These are phyloP conservation scores for Curvularia eragrostidis DNA, from an alignment of 2,329 filamentous ascomycete genomes.

Conservation along the genomic window DNA sequence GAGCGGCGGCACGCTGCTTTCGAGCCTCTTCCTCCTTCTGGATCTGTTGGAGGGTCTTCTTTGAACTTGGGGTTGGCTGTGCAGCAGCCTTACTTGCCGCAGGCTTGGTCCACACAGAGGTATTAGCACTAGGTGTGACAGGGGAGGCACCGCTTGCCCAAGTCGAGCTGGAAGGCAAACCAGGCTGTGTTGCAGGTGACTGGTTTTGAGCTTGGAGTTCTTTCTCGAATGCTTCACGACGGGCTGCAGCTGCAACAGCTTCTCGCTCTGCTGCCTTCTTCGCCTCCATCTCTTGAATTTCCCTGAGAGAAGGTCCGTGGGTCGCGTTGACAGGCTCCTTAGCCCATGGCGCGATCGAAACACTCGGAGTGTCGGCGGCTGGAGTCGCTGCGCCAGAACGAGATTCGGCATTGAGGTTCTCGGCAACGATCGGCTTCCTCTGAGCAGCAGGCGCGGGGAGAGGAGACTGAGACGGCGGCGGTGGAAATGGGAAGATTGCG, in stretches of 20 bases:
- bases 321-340: conserved; percentile 76
- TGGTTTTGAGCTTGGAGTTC: conserved; percentile 72
- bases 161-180: conserved; percentile 84
- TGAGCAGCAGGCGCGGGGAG: conserved; percentile 89
- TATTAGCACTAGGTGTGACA: conserved; percentile 60
- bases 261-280: conserved; percentile 90
- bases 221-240: conserved; percentile 79
- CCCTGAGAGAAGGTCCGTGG: conserved; percentile 89
- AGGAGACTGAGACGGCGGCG: conserved; percentile 77
- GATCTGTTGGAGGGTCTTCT: conserved; percentile 95
- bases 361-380: conserved; percentile 65
- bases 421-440: conserved; percentile 83
- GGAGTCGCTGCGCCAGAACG: conserved; percentile 82
- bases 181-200: conserved; percentile 68
- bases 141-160: conserved; percentile 81
- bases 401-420: conserved; percentile 68
- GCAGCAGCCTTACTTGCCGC: conserved; percentile 57
- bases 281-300: conserved; percentile 95
- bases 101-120: conserved; percentile 69
- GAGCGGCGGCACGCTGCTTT: conserved; percentile 74
- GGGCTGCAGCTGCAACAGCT: conserved; percentile 76
- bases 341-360: conserved; percentile 92
- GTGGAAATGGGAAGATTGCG: conserved; percentile 79
- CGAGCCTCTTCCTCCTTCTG: conserved; percentile 93
- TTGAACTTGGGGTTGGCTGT: conserved; percentile 56